Evolutionary conservation across 1,284 basidiomycete species (phyloP), one percentile per base, ranked within the genome.

Genomic region (Malassezia pachydermatis): DNA sequence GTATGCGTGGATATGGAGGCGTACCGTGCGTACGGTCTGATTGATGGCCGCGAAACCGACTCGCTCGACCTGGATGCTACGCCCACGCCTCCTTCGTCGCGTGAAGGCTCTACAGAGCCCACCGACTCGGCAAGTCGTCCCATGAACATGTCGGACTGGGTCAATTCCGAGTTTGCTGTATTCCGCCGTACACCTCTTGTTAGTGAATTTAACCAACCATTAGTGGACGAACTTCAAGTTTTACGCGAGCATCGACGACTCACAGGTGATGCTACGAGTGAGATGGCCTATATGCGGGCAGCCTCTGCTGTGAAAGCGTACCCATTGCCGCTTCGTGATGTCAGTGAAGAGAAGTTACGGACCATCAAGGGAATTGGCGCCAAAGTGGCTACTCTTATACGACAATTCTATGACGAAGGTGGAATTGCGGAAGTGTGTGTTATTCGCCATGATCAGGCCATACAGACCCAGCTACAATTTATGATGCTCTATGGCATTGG

Each of bases 281-380:
- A 64, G 27, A 62, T 65, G 51, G 59, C 67, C 9, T 69, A 70
- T 55, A 58, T 61, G 53, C 51, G 65, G 10, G 67, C 66, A 25
- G 52, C 67, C 13, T 57, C 58, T 0, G 60, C 60, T 0, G 44
- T 70, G 19, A 70, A 70, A 37, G 62, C 67, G 0, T 60, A 50
- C 11, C 67, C 67, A 1, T 57, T 48, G 25, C 41, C 41, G 5
- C 57, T 70, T 7, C 16, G 10, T 3, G 16, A 17, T 7, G 16
- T 22, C 20, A 5, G 9, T 13, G 40, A 42, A 2, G 37, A 41
- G 8, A 39, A 57, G 23, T 55, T 61, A n/a, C 50, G 48, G 17
- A 49, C 52, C 29, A 38, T 70, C 19, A 64, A 64, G 32, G 67
- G 67, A 1, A 56, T 70, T 2, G 67, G 67, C 0, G 46, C 48